Evolutionary conservation across 148 eudicot genomes (phyloP).

Genomic region (Gaultheria prostrata): DNA sequence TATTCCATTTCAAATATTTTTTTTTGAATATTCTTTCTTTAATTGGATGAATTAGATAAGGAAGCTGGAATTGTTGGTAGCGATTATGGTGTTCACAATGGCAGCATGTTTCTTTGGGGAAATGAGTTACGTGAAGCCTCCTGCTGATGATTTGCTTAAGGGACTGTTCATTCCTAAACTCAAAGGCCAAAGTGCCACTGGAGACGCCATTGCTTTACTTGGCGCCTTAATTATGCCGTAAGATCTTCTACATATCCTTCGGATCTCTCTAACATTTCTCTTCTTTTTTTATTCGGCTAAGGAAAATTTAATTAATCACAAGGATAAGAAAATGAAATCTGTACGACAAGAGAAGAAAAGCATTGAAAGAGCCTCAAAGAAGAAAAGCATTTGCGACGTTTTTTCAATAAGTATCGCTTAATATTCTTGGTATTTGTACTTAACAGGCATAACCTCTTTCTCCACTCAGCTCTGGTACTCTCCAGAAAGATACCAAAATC

Average conservation of each 20-base stretch:
- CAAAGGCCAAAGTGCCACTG: conserved; percentile 54
- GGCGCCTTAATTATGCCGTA: conserved; percentile 86
- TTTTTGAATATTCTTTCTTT: neutral
- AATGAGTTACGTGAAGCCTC: conserved; percentile 62
- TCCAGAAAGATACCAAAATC: neutral
- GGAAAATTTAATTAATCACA: too few species aligned
- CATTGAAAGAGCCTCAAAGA: too few species aligned
- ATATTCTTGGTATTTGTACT: neutral
- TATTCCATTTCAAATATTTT: neutral
- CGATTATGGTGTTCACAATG: conserved; percentile 56
- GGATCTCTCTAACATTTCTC: neutral
- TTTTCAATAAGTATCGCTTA: neutral
- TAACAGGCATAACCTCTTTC: conserved; percentile 48
- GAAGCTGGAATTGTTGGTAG: conserved; percentile 63
- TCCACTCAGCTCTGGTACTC: neutral
- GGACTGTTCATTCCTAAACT: conserved; percentile 74
- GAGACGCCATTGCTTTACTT: conserved; percentile 66
- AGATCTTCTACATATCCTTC: neutral
- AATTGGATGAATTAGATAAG: conserved; percentile 39
- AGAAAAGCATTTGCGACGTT: neutral
- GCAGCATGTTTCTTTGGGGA: conserved; percentile 74
- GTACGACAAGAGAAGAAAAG: too few species aligned
- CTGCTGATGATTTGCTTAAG: conserved; percentile 40
- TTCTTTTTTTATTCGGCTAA: neutral
- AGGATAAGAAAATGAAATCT: too few species aligned